phyloP scores from a whole-genome alignment of 306 rosid species.

The Adenanthera pavonina region DNA sequence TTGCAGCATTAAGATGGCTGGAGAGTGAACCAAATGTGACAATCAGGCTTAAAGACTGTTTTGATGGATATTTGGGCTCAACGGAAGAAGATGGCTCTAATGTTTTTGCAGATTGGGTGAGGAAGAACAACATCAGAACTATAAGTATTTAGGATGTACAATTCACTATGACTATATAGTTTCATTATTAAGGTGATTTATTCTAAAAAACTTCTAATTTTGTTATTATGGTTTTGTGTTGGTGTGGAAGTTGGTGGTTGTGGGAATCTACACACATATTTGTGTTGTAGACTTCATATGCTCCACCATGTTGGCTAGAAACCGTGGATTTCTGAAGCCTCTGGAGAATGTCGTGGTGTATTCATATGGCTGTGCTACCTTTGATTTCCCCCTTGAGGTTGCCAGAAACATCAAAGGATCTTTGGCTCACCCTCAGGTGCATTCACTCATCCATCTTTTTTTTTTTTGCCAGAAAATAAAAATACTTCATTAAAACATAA shows the following conservation, averaged over 20 bases:
- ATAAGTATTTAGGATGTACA: slow-evolving; percentile 37
- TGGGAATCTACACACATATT: slow-evolving; percentile 73
- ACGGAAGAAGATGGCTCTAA: slow-evolving; percentile 76
- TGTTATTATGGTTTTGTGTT: not conserved
- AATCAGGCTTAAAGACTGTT: slow-evolving; percentile 72
- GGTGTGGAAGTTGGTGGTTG: slow-evolving; percentile 62
- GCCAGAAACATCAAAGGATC: slow-evolving; percentile 60
- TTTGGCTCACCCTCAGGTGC: slow-evolving; percentile 78
- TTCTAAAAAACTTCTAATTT: not conserved
- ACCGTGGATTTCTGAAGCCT: slow-evolving; percentile 65
- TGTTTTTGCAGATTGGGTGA: slow-evolving; percentile 78
- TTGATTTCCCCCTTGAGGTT: slow-evolving; percentile 66
- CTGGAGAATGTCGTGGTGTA: slow-evolving; percentile 61
- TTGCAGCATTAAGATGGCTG: slow-evolving; percentile 67
- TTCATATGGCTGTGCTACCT: slow-evolving; percentile 69
- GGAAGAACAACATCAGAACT: slow-evolving; percentile 59
- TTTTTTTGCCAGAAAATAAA: too few relatives aligned
- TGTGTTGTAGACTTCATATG: slow-evolving; percentile 76
- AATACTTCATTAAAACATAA: too few relatives aligned
- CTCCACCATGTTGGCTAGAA: slow-evolving; percentile 73
- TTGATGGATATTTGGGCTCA: slow-evolving; percentile 78
- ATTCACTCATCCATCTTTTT: too few relatives aligned
- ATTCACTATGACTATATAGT: too few relatives aligned
- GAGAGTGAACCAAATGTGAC: slow-evolving; percentile 70
- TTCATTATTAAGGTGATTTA: not conserved